These are phyloP conservation scores for Haematococcus lacustris DNA, from an alignment of 139 green algal species.

Conservation along the genomic window DNA sequence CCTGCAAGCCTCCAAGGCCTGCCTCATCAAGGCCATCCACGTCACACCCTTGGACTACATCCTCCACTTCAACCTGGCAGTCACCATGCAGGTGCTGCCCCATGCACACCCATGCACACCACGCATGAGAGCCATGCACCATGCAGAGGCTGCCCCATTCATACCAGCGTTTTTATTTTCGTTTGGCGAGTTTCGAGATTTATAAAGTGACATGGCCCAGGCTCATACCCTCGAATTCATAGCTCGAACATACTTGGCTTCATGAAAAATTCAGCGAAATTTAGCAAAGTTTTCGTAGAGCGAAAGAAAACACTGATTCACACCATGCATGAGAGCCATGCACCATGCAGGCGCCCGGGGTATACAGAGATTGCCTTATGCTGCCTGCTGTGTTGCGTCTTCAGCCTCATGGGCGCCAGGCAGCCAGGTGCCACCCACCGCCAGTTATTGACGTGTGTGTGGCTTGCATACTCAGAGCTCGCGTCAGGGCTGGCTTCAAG, in stretches of 20 bases:
- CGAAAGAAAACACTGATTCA: no score
- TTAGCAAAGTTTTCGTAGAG: no score
- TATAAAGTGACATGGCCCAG: not conserved
- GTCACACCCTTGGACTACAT: constrained; percentile 56
- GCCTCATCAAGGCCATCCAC: constrained; percentile 70
- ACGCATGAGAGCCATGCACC: not conserved
- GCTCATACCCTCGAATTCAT: no score
- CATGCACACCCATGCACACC: not conserved
- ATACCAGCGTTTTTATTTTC: not conserved
- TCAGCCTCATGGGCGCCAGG: not conserved
- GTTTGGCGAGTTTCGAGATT: not conserved
- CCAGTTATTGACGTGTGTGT: no score
- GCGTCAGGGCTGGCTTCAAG: no score
- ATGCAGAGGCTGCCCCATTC: not conserved
- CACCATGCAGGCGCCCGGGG: not conserved
- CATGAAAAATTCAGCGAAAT: not conserved
- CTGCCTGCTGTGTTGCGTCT: not conserved
- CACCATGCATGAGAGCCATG: not conserved
- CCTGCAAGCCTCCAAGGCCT: constrained; percentile 46
- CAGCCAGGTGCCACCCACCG: not conserved
- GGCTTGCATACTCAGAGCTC: no score
- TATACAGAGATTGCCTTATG: not conserved
- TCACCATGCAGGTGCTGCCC: constrained; percentile 68
- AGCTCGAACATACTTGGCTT: no score
- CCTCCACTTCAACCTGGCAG: constrained; percentile 71